Evolutionary conservation across 495 filamentous ascomycete species (phyloP).

Genomic region (Saxophila tyrrhenica): DNA sequence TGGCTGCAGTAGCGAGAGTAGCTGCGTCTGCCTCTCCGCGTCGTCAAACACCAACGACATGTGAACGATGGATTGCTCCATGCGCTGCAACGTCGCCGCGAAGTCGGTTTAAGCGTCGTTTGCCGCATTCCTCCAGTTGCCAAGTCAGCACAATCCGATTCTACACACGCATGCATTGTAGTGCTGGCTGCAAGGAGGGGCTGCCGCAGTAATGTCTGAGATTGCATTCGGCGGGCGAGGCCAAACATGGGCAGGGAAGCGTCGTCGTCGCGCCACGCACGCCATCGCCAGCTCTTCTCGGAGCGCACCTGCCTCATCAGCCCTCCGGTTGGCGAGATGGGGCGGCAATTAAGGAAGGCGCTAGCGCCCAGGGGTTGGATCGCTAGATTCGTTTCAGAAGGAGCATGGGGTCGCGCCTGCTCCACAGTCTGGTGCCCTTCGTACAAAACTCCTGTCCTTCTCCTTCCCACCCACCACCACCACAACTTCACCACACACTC

Average conservation of each 20-base stretch:
- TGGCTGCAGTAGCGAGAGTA: too few species aligned
- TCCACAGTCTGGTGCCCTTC: too few species aligned
- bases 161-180: background rate
- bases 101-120: background rate
- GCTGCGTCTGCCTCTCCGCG: too few species aligned
- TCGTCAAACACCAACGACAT: background rate
- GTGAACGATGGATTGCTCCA: background rate
- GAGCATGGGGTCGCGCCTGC: background rate
- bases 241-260: background rate
- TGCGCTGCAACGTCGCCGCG: background rate
- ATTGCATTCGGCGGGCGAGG: background rate
- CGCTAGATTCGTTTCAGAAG: background rate
- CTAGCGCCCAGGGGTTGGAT: background rate
- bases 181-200: background rate
- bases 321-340: background rate
- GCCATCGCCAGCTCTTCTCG: background rate
- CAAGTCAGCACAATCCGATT: background rate
- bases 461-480: background rate
- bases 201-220: background rate
- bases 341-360: background rate
- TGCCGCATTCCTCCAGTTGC: background rate
- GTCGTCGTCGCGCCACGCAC: background rate
- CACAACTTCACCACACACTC: background rate
- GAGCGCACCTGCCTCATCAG: background rate
- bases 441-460: background rate